Evolutionary conservation across 2,329 filamentous ascomycete genomes (phyloP).

Genomic region (Cladosporium sp.): DNA sequence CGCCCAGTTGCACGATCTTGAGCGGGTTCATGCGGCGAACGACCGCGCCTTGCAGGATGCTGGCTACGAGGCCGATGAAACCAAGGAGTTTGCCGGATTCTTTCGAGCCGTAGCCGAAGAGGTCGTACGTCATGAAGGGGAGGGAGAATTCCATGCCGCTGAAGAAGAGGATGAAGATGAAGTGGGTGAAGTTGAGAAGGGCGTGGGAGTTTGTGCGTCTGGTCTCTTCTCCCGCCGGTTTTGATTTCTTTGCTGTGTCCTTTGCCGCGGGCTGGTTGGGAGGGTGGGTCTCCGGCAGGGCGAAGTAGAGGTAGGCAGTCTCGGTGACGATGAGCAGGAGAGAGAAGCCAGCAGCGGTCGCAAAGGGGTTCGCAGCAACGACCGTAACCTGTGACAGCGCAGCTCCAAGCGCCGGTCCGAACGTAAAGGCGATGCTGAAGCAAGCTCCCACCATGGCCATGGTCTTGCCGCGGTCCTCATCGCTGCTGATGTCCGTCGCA

Average conservation of each 20-base stretch:
- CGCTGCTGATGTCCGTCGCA: constrained; percentile 90
- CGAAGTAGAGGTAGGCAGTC: constrained; percentile 80
- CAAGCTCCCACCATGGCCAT: constrained; percentile 97
- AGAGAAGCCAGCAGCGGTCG: constrained; percentile 84
- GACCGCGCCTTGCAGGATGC: constrained; percentile 87
- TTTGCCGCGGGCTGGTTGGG: constrained; percentile 18
- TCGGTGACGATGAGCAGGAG: constrained; percentile 80
- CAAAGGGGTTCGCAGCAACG: constrained; percentile 87
- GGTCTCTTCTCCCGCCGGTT: constrained; percentile 18
- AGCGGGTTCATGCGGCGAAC: constrained; percentile 81
- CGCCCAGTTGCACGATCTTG: constrained; percentile 72
- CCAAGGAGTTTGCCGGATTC: constrained; percentile 84
- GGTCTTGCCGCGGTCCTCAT: constrained; percentile 76
- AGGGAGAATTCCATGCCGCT: constrained; percentile 97
- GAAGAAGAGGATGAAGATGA: constrained; percentile 92
- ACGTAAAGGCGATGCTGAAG: constrained; percentile 96
- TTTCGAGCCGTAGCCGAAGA: constrained; percentile 76
- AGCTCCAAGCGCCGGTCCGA: constrained; percentile 88
- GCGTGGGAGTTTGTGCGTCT: constrained; percentile 74
- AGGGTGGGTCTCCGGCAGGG: constrained; percentile 79
- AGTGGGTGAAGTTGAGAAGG: constrained; percentile 79
- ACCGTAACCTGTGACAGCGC: constrained; percentile 73
- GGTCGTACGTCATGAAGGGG: constrained; percentile 94
- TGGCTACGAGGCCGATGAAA: constrained; percentile 86
- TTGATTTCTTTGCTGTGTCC: constrained; percentile 19